phyloP scores from a whole-genome alignment of 108 stramenopile genomes.

The Skeletonema tropicum region DNA sequence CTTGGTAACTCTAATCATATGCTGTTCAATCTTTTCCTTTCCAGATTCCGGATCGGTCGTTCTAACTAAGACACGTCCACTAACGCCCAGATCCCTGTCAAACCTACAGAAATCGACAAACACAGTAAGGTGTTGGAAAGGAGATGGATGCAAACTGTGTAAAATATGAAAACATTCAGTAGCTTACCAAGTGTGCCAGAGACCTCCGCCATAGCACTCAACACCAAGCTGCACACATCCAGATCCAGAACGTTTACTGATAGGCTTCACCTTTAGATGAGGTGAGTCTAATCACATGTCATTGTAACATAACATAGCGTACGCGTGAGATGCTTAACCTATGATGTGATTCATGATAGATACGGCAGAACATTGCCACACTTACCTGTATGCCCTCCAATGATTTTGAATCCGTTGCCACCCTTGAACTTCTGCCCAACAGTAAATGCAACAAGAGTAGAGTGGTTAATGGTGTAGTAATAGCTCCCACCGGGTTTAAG shows the following conservation, averaged over 20 bases:
- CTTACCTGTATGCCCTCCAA: slow-evolving; percentile 77
- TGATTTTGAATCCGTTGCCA: slow-evolving; percentile 81
- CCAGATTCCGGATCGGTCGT: slow-evolving; percentile 25
- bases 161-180: slow-evolving; percentile 19
- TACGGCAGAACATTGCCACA: neutral
- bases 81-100: slow-evolving; percentile 59
- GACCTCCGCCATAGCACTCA: slow-evolving; percentile 84
- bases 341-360: neutral
- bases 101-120: neutral
- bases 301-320: neutral
- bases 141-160: neutral
- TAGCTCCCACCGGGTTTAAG: slow-evolving; percentile 75
- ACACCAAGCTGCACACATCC: slow-evolving; percentile 77
- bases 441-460: slow-evolving; percentile 92
- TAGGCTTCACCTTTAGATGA: slow-evolving; percentile 89
- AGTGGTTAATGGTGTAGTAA: slow-evolving; percentile 92
- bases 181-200: slow-evolving; percentile 90
- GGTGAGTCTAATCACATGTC: slow-evolving; percentile 68
- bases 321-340: too few species aligned
- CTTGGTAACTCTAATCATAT: slow-evolving; percentile 65
- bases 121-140: neutral
- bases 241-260: slow-evolving; percentile 51
- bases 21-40: slow-evolving; percentile 54
- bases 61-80: slow-evolving; percentile 71
- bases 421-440: slow-evolving; percentile 78